These are phyloP conservation scores for Chaetomium tenue DNA, from an alignment of 495 filamentous ascomycete genomes.

Conservation along the genomic window DNA sequence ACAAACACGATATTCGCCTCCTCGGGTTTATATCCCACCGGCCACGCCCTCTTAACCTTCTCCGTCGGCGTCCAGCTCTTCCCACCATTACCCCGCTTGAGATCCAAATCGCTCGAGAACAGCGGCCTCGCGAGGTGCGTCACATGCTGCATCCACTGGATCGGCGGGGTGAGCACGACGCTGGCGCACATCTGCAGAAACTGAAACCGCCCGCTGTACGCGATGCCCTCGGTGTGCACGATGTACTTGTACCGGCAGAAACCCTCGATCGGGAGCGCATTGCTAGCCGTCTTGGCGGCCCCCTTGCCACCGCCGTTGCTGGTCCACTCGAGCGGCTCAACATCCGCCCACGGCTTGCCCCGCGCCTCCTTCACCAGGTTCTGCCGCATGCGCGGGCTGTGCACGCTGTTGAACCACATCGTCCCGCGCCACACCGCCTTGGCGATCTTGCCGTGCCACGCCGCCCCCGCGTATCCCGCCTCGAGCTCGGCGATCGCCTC, in stretches of 20 bases:
- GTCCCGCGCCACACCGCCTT: slow-evolving; percentile 71
- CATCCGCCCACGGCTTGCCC: slow-evolving; percentile 50
- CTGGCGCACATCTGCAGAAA: slow-evolving; percentile 53
- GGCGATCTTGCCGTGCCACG: slow-evolving; percentile 55
- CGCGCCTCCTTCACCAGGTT: slow-evolving; percentile 41
- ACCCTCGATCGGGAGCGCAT: slow-evolving; percentile 48
- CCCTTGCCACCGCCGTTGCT: not conserved
- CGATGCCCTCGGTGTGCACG: slow-evolving; percentile 61
- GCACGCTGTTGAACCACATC: slow-evolving; percentile 49
- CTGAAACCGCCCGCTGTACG: slow-evolving; percentile 57
- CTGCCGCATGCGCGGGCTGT: slow-evolving; percentile 43
- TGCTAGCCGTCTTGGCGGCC: slow-evolving; percentile 23
- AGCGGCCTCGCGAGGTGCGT: slow-evolving; percentile 49
- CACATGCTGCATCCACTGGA: slow-evolving; percentile 51
- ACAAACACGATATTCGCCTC: slow-evolving; percentile 56
- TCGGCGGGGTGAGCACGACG: slow-evolving; percentile 49
- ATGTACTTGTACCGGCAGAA: slow-evolving; percentile 55
- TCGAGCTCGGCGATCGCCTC: slow-evolving; percentile 48
- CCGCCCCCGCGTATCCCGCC: not conserved
- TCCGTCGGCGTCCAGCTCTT: slow-evolving; percentile 25
- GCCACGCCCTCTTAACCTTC: slow-evolving; percentile 38
- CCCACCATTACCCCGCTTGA: slow-evolving; percentile 1
- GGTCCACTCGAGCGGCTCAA: slow-evolving; percentile 46
- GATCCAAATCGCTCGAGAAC: slow-evolving; percentile 39
- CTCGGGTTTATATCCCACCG: slow-evolving; percentile 34